Conservation (phyloP, 352 stramenopile species). For the Thalassiosira pacifica region DNA sequence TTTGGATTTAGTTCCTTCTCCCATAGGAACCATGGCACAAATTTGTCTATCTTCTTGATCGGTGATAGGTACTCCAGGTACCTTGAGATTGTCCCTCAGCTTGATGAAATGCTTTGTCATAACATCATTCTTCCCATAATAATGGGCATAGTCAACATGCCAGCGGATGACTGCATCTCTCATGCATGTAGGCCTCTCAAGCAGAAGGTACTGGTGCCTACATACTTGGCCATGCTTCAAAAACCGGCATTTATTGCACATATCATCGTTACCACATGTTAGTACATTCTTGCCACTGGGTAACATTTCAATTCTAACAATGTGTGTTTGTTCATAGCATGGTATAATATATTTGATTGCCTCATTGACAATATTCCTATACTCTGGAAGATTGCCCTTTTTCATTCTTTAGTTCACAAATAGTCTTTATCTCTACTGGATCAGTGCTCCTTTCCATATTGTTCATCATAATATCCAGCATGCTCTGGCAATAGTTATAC, state of each 20-base stretch:
- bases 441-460: neutral
- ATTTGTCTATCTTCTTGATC: neutral
- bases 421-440: neutral
- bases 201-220: conserved; percentile 11
- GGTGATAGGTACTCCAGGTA: conserved; percentile 1
- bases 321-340: neutral
- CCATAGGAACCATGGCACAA: neutral
- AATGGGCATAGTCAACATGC: conserved; percentile 12
- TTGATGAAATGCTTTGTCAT: conserved; percentile 19
- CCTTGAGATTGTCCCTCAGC: neutral
- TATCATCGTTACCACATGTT: neutral
- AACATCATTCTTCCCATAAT: conserved; percentile 8
- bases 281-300: conserved; percentile 2
- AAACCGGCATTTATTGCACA: neutral
- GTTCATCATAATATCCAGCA: neutral
- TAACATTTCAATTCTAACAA: conserved; percentile 14
- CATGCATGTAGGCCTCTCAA: neutral
- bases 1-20: neutral
- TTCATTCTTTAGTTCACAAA: neutral
- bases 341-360: too few relatives aligned
- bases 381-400: neutral
- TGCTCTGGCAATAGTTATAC: conserved; percentile 7
- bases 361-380: too few relatives aligned
- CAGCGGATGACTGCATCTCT: conserved; percentile 2
- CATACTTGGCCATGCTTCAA: too few relatives aligned